These are phyloP conservation scores for Ustilago tritici DNA, from an alignment of 1,284 basidiomycete species.

Conservation along the genomic window DNA sequence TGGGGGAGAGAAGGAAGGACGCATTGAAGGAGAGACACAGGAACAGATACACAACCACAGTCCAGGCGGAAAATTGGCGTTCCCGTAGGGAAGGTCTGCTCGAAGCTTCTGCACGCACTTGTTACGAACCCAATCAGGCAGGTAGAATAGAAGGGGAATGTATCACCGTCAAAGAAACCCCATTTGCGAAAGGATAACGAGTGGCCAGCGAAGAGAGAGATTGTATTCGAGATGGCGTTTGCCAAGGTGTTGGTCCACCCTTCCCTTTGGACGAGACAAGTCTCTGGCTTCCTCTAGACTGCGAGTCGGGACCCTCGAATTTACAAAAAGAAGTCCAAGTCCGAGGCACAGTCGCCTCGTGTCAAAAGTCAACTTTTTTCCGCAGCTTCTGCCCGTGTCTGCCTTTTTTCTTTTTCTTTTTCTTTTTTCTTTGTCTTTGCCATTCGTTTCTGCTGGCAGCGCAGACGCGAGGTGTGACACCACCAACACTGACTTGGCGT, in stretches of 20 bases:
- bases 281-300: background rate
- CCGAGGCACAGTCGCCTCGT: conserved; percentile 17
- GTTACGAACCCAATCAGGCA: too few species aligned
- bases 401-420: background rate
- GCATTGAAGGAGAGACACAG: too few species aligned
- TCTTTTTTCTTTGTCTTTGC: too few species aligned
- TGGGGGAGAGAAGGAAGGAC: conserved; percentile 13
- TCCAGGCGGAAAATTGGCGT: background rate
- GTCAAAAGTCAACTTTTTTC: conserved; percentile 5
- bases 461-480: background rate
- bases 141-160: too few species aligned
- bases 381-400: background rate
- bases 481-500: too few species aligned
- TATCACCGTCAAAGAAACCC: background rate
- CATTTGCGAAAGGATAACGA: background rate
- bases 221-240: background rate
- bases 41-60: too few species aligned
- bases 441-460: too few species aligned
- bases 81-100: background rate
- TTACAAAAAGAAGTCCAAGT: background rate
- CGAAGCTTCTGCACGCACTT: background rate
- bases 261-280: conserved; percentile 16
- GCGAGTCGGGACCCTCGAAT: conserved; percentile 2
- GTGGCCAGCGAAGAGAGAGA: background rate
- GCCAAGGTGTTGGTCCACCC: conserved; percentile 14